phyloP scores from a whole-genome alignment of 2,329 filamentous ascomycete species.

The Colletotrichum costaricense region DNA sequence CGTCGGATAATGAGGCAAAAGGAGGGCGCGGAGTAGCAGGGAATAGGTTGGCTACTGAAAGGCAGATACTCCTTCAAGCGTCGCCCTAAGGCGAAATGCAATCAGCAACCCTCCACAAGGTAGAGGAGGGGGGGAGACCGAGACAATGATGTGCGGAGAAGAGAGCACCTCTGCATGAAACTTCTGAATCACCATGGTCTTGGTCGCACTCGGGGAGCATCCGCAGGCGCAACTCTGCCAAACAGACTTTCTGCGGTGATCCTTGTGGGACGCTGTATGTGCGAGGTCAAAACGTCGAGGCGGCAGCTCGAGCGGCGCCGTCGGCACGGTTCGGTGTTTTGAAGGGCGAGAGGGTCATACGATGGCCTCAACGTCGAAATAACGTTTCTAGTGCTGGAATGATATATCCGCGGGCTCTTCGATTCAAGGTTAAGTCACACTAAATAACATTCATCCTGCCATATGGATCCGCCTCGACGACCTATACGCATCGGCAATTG shows the following conservation, averaged over 20 bases:
- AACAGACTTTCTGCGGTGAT: slow-evolving; percentile 9
- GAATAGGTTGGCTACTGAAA: neutral
- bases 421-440: too few relatives aligned
- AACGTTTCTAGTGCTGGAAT: neutral
- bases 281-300: neutral
- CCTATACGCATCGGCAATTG: slow-evolving; percentile 49
- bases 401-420: neutral
- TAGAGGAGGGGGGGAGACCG: neutral
- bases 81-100: neutral
- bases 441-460: neutral
- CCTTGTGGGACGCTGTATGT: neutral
- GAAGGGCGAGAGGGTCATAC: neutral
- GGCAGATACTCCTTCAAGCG: neutral
- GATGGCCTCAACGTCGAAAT: slow-evolving; percentile 8
- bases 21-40: neutral
- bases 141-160: neutral
- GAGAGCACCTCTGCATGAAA: slow-evolving; percentile 20
- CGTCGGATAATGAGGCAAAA: neutral
- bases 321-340: neutral
- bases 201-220: slow-evolving; percentile 3
- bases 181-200: neutral
- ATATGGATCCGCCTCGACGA: slow-evolving; percentile 28
- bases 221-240: neutral
- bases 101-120: neutral
- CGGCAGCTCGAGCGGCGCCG: neutral